Conservation (phyloP, 2,329 filamentous ascomycete species). For the Aspergillus sp. region DNA sequence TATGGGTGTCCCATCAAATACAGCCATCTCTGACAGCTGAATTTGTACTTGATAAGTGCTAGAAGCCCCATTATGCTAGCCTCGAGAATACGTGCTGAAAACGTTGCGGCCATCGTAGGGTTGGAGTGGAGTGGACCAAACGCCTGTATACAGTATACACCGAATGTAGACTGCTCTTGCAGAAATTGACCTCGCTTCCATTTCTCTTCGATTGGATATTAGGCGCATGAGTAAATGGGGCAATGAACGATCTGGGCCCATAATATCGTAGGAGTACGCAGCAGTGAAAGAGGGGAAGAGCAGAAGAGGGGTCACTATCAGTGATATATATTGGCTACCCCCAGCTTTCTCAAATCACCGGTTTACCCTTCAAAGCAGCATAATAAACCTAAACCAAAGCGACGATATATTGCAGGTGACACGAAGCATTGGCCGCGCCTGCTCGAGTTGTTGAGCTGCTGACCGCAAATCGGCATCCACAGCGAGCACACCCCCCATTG, state of each 20-base stretch:
- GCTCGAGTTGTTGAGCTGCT: neutral
- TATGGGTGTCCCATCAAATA: no score
- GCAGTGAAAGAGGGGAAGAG: neutral
- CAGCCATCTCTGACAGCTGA: no score
- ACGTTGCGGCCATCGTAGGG: no score
- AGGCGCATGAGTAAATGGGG: neutral
- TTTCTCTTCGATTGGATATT: neutral
- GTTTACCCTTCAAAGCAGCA: neutral
- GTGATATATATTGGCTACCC: neutral
- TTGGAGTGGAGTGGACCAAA: no score
- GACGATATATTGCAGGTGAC: neutral
- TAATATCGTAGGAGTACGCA: neutral
- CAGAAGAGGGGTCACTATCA: neutral
- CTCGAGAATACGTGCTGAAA: no score
- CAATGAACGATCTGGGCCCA: neutral
- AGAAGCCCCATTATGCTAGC: no score
- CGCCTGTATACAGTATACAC: no score
- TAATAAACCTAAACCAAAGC: neutral
- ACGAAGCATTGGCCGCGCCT: neutral
- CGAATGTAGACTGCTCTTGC: no score
- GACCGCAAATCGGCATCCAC: neutral
- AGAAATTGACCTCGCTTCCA: no score
- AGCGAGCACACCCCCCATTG: neutral
- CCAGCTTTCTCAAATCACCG: neutral
- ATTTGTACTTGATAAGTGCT: no score